A percentile compares a stretch with the other conserved stretches of the same genome.
These are phyloP conservation scores for Blastocystis sp. DNA, from an alignment of 352 stramenopile species.

Conservation along the genomic window DNA sequence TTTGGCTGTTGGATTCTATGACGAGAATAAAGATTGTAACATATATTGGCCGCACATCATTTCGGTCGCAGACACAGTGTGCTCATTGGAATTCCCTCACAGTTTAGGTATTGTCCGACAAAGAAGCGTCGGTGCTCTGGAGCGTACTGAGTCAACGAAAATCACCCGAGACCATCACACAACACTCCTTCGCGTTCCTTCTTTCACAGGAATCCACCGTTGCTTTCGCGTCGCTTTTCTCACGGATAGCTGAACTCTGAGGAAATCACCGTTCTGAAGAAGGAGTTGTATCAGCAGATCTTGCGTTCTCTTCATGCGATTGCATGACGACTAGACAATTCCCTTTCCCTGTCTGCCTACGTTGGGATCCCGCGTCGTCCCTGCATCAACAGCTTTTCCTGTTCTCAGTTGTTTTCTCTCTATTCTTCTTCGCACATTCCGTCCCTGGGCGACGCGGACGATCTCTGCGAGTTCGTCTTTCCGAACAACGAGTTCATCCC, in stretches of 20 bases:
- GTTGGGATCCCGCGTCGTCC: not conserved
- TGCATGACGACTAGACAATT: not conserved
- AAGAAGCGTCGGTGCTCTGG: not conserved
- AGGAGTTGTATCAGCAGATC: not conserved
- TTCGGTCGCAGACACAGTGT: slow-evolving; percentile 4
- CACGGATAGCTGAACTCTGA: not conserved
- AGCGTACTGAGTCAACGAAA: not conserved
- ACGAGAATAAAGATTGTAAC: not conserved
- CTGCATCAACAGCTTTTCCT: not conserved
- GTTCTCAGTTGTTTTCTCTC: not conserved
- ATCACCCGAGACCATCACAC: not conserved
- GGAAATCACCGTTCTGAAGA: not conserved
- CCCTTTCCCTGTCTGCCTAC: not conserved
- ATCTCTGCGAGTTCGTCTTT: not conserved
- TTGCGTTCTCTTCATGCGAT: not conserved
- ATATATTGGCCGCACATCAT: slow-evolving; percentile 21
- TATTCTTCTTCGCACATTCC: not conserved
- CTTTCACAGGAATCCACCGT: not conserved
- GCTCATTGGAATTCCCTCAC: not conserved
- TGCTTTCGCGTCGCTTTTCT: not conserved
- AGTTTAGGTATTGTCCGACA: not conserved
- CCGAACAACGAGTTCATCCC: not conserved
- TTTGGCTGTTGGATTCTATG: slow-evolving; percentile 6
- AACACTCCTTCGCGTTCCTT: not conserved
- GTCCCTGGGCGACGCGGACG: not conserved